phyloP scores from a whole-genome alignment of 306 rosid species.

The Lathyrus tuberosus region DNA sequence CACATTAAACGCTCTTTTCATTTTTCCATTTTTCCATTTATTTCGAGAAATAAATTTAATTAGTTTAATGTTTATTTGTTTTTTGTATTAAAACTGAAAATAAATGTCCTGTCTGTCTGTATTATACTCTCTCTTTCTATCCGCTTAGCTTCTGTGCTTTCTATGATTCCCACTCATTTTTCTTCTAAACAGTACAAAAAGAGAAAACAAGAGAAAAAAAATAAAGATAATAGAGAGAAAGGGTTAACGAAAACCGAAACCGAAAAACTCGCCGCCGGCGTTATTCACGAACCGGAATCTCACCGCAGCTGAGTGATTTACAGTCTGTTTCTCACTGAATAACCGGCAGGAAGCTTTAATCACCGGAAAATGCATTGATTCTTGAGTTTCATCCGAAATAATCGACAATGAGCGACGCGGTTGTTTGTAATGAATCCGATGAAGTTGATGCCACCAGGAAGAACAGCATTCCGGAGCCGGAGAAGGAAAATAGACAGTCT shows the following conservation, averaged over 20 bases:
- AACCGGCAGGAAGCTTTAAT: background rate
- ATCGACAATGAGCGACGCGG: slow-evolving; percentile 62
- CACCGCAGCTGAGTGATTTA: background rate
- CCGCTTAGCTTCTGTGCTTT: slow-evolving; percentile 42
- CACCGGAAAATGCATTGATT: slow-evolving; percentile 42
- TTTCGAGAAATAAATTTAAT: no score
- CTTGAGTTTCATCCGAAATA: background rate
- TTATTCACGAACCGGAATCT: background rate
- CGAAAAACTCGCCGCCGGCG: slow-evolving; percentile 46
- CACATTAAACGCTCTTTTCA: slow-evolving; percentile 33
- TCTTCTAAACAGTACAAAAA: slow-evolving; percentile 56
- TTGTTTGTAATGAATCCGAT: slow-evolving; percentile 48
- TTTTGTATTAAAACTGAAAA: slow-evolving; percentile 29
- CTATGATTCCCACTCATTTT: slow-evolving; percentile 64
- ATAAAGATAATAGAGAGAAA: slow-evolving; percentile 21
- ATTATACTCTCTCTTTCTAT: slow-evolving; percentile 40
- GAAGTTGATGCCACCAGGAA: slow-evolving; percentile 40
- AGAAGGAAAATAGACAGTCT: slow-evolving; percentile 40
- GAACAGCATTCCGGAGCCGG: slow-evolving; percentile 66
- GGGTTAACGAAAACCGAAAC: slow-evolving; percentile 24
- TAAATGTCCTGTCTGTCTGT: slow-evolving; percentile 27
- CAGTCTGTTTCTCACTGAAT: background rate
- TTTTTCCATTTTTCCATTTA: background rate
- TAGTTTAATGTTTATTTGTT: background rate
- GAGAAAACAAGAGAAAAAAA: slow-evolving; percentile 34